A percentile compares a stretch with the other conserved stretches of the same genome.
Conservation (phyloP, 805 yeast species). For the Yamadazyma kitorensis region DNA sequence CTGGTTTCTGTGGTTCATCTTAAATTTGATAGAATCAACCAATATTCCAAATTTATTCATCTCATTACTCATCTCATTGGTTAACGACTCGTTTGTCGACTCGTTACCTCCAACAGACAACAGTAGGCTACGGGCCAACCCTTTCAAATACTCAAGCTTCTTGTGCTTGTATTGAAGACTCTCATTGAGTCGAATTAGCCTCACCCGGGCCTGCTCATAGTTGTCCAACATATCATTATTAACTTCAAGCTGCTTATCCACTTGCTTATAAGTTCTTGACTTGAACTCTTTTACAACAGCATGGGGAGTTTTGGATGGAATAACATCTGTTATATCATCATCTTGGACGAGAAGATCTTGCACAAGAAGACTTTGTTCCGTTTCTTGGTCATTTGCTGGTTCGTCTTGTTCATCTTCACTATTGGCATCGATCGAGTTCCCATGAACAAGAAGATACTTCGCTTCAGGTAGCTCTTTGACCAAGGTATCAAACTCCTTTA, state of each 20-base stretch:
- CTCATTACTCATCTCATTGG: too few species aligned
- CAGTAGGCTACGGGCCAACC: constrained; percentile 10
- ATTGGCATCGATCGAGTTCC: too few species aligned
- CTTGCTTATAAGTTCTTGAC: constrained; percentile 10
- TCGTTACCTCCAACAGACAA: constrained; percentile 1
- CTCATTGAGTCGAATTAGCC: constrained; percentile 17
- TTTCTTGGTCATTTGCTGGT: constrained; percentile 6
- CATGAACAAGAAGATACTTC: constrained; percentile 24
- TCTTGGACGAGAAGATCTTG: constrained; percentile 8
- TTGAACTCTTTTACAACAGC: too few species aligned
- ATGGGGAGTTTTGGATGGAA: constrained; percentile 1
- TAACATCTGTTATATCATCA: constrained; percentile 4
- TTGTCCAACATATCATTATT: constrained; percentile 12
- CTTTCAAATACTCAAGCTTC: constrained; percentile 26
- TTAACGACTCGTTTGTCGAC: too few species aligned
- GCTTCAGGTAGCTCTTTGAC: constrained; percentile 32
- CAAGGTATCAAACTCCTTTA: constrained; percentile 22
- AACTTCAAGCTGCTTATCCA: constrained; percentile 19
- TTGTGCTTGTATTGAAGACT: constrained; percentile 24
- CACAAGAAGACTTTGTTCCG: not conserved
- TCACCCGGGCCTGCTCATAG: constrained; percentile 19
- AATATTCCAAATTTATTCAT: constrained; percentile 20
- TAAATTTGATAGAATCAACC: constrained; percentile 11
- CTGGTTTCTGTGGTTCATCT: constrained; percentile 6
- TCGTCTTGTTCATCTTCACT: not conserved